Conservation (phyloP, 306 rosid species). For the Malus sylvestris region DNA sequence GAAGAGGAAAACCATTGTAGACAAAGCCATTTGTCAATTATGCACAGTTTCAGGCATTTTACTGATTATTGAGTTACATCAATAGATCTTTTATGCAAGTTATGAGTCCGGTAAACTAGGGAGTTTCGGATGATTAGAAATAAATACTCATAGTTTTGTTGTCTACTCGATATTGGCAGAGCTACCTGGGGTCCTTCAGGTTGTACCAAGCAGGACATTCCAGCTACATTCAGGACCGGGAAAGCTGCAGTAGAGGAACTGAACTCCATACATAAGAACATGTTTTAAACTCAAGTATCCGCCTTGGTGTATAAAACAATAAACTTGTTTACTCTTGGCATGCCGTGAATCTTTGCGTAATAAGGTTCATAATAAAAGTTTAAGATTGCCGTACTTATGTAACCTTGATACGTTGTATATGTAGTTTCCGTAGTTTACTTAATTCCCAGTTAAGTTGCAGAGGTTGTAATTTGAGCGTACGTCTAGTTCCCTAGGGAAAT, state of each 20-base stretch:
- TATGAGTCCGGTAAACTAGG: background rate
- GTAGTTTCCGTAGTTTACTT: background rate
- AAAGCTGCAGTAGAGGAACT: background rate
- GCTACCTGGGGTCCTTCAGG: slow-evolving; percentile 94
- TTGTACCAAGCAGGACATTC: slow-evolving; percentile 58
- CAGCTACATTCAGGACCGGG: slow-evolving; percentile 59
- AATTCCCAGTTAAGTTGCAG: background rate
- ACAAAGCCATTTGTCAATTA: background rate
- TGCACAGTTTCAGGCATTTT: background rate
- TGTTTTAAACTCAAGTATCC: background rate
- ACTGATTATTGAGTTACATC: background rate
- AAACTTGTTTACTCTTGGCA: background rate
- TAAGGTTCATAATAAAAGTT: background rate
- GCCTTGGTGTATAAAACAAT: background rate
- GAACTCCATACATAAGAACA: background rate
- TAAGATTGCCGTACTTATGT: background rate
- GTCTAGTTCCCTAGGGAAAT: background rate
- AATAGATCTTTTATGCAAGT: background rate
- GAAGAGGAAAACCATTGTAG: too few relatives aligned
- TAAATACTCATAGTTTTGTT: background rate
- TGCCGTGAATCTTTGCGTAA: background rate
- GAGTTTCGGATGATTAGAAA: background rate
- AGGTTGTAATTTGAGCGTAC: background rate
- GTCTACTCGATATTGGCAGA: slow-evolving; percentile 32
- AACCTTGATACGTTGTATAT: background rate